Conservation (phyloP, 2,329 filamentous ascomycete genomes). For the Cercospora beticola region DNA sequence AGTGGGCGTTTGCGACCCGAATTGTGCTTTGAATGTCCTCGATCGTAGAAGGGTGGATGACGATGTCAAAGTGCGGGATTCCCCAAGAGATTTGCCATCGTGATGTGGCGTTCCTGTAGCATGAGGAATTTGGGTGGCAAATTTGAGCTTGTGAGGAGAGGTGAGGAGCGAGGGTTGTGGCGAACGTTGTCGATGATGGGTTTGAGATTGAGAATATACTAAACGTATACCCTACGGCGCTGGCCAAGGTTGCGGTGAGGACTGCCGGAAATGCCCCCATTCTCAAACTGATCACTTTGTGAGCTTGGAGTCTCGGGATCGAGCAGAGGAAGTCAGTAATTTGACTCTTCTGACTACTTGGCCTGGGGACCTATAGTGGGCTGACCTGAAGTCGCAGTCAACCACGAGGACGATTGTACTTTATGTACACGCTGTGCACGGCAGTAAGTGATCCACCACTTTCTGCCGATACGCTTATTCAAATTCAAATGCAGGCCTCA, state of each 20-base stretch:
- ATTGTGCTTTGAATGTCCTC: not conserved
- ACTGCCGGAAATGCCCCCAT: not conserved
- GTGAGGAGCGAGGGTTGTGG: not conserved
- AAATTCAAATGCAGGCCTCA: not conserved
- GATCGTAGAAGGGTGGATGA: not conserved
- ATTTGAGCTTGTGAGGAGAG: not conserved
- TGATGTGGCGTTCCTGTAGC: not conserved
- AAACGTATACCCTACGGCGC: not conserved
- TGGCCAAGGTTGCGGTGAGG: not conserved
- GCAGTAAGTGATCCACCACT: not conserved
- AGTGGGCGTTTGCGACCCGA: slow-evolving; percentile 5
- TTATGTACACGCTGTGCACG: not conserved
- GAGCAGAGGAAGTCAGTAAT: not conserved
- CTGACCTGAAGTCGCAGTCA: not conserved
- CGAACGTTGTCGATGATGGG: not conserved
- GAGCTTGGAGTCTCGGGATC: not conserved
- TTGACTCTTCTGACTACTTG: not conserved
- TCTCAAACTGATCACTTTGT: not conserved
- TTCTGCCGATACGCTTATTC: not conserved
- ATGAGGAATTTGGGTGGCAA: not conserved
- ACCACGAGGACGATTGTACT: not conserved
- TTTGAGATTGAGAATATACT: not conserved
- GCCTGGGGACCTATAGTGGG: not conserved
- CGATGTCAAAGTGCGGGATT: not conserved
- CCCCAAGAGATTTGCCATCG: not conserved